phyloP scores from a whole-genome alignment of 305 asterid species.

The Solanum hybrid region DNA sequence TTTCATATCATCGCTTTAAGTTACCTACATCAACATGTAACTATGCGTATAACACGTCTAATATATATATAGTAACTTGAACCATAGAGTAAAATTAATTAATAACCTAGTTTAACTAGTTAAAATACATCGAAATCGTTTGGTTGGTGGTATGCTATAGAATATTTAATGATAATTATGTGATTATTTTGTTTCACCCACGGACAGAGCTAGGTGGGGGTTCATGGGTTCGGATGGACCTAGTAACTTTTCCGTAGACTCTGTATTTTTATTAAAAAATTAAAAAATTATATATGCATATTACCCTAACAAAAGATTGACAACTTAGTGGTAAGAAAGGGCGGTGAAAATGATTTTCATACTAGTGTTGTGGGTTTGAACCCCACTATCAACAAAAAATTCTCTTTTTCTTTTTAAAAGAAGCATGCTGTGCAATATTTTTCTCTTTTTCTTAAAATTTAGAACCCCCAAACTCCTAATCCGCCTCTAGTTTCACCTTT shows the following conservation, averaged over 20 bases:
- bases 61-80: neutral
- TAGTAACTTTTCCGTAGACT: rapidly evolving
- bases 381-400: neutral
- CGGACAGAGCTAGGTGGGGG: rapidly evolving
- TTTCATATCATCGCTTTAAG: neutral
- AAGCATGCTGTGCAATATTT: too few relatives aligned
- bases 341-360: neutral
- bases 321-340: neutral
- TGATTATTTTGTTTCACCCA: neutral
- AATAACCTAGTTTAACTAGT: neutral
- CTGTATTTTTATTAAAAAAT: too few relatives aligned
- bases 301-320: neutral
- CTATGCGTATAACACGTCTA: neutral
- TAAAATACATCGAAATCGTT: neutral
- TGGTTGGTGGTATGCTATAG: neutral
- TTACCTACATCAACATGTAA: neutral
- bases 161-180: neutral
- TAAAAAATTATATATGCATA: neutral
- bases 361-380: neutral
- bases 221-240: rapidly evolving
- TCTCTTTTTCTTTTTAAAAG: too few relatives aligned
- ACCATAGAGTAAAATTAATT: neutral
- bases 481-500: neutral
- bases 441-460: neutral
- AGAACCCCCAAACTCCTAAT: neutral